Evolutionary conservation across 1,284 basidiomycete genomes (phyloP), one percentile per base, ranked within the genome.

Genomic region (Tremellales sp.): DNA sequence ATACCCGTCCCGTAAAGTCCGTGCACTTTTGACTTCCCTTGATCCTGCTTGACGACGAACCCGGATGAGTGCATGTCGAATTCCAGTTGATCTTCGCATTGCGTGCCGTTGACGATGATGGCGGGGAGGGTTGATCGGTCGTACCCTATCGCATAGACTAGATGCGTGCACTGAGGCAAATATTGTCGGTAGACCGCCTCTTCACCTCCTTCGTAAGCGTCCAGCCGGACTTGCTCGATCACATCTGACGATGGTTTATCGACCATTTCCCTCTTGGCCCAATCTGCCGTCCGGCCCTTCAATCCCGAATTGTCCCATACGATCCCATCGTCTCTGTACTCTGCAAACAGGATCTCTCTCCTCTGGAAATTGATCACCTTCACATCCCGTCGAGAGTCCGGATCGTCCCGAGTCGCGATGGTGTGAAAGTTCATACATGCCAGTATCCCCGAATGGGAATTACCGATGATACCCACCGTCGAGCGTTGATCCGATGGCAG

Each of bases 121-220:
- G 27, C 23, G 8, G 46, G 58, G 46, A 43, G 53, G 15, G 35
- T 43, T 15, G 43, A 37, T 17, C 24, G 19, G 31, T 51, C 13
- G 49, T 63, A 63, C 13, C 61, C 61, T 27, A 60, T 48, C 2
- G 61, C 58, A 40, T 63, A 63, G 40, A 63, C 49, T 25, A 63
- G 36, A 46, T 63, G 61, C 2, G 56, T 55, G 45, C 58, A 60
- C 26, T 48, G 23, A 3, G 53, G 53, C 11, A 63, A 37, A n/a
- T 52, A 40, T 29, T 53, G 21, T 5, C n/a, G 3, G 40, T 63
- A 63, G 15, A 58, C 45, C 43, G 51, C 40, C 6, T 50, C 39
- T 31, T 58, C 58, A 4, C 43, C 13, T 13, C 22, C 40, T 19
- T 13, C 13, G 19, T 37, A 23, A 21, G 26, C 29, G 19, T 40